phyloP scores from a whole-genome alignment of 2,329 filamentous ascomycete genomes.

The Atkinsonella hypoxylon region DNA sequence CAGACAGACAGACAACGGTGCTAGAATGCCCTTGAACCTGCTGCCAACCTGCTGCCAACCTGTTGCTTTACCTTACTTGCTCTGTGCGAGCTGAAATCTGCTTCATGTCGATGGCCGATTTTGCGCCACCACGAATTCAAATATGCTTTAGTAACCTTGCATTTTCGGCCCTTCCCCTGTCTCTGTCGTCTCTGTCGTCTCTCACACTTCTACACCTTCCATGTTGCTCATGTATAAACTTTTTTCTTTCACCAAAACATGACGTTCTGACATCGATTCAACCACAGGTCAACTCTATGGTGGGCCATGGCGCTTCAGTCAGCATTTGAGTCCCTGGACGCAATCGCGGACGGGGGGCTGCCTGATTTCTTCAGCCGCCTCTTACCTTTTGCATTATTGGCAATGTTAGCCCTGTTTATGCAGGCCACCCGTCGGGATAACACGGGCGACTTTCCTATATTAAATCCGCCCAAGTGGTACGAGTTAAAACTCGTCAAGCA shows the following conservation, averaged over 20 bases:
- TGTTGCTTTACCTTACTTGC: too few relatives aligned
- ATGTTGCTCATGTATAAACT: neutral
- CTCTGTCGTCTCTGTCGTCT: neutral
- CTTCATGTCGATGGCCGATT: neutral
- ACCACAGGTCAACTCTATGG: neutral
- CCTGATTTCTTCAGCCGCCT: slow-evolving; percentile 8
- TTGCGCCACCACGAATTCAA: neutral
- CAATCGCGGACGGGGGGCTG: neutral
- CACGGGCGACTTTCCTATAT: neutral
- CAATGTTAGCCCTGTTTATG: slow-evolving; percentile 20
- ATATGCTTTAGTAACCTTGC: neutral
- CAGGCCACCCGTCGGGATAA: neutral
- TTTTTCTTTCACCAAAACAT: neutral
- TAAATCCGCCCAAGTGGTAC: slow-evolving; percentile 7
- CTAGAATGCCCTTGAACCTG: neutral
- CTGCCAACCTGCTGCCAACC: neutral
- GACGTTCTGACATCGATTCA: neutral
- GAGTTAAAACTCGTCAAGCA: slow-evolving; percentile 7
- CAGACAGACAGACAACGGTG: too few relatives aligned
- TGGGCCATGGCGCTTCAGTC: neutral
- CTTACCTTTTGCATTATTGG: slow-evolving; percentile 41
- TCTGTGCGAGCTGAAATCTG: neutral
- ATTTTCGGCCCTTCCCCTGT: neutral
- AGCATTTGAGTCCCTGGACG: neutral
- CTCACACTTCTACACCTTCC: neutral